Percentiles rank a stretch among this genome's conserved stretches.
These are phyloP conservation scores for Amanita exitialis DNA, from an alignment of 768 basidiomycete species.

Conservation along the genomic window DNA sequence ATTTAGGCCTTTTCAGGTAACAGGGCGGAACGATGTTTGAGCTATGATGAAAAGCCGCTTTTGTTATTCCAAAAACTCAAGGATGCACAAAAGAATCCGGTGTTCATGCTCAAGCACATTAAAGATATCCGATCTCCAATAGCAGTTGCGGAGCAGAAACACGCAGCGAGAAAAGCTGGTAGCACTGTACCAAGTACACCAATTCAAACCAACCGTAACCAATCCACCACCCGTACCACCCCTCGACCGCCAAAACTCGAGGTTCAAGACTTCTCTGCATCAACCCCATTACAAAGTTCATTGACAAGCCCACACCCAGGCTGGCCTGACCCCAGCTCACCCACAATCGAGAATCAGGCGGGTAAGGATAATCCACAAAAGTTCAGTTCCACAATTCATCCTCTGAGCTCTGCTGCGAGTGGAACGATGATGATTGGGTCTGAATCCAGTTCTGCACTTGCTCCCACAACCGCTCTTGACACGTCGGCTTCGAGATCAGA, in stretches of 20 bases:
- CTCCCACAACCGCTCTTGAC: slow-evolving; percentile 1
- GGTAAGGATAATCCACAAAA: background rate
- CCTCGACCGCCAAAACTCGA: slow-evolving; percentile 62
- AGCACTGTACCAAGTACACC: slow-evolving; percentile 20
- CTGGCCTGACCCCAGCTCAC: slow-evolving; percentile 70
- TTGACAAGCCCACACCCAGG: slow-evolving; percentile 57
- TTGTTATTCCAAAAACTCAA: slow-evolving; percentile 96
- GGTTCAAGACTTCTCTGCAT: slow-evolving; percentile 48
- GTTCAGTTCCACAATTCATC: background rate
- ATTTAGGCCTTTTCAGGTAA: slow-evolving; percentile 33
- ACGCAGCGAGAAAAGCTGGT: slow-evolving; percentile 71
- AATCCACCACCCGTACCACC: slow-evolving; percentile 25
- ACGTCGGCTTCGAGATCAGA: background rate
- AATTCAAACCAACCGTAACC: slow-evolving; percentile 34
- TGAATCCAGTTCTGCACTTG: slow-evolving; percentile 4
- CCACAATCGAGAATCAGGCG: slow-evolving; percentile 26
- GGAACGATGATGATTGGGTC: slow-evolving; percentile 3
- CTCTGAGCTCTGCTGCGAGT: slow-evolving; percentile 1
- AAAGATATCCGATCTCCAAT: slow-evolving; percentile 97
- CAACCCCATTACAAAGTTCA: slow-evolving; percentile 42
- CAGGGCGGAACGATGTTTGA: slow-evolving; percentile 86
- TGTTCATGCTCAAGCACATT: slow-evolving; percentile 97
- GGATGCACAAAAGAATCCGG: slow-evolving; percentile 94
- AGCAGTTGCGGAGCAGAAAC: slow-evolving; percentile 93
- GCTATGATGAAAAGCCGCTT: slow-evolving; percentile 96